Evolutionary conservation across 805 yeast genomes (phyloP), one percentile per base, ranked within the genome.

Genomic region (Pichia kluyveri): DNA sequence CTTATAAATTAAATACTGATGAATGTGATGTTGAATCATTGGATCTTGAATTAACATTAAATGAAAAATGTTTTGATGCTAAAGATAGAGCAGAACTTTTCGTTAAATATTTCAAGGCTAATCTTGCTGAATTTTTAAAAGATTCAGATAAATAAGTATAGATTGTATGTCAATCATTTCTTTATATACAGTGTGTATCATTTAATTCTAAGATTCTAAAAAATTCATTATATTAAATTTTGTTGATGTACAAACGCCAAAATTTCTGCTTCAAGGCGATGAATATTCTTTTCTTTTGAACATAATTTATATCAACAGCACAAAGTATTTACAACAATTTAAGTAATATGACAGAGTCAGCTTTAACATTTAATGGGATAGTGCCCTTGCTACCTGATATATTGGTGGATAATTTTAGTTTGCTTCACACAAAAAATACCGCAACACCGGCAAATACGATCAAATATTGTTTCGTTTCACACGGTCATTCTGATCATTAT

Each of bases 81-180:
- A 71, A 71, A 51, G 66, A 65, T 42, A 73, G 72, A 60, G 80
- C 80, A 14, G 56, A 65, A 37, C 51, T 63, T 34, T 56, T 69
- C 54, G 40, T 56, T 30, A 49, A 54, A 12, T 51, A 47, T 28
- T 57, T 63, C 15, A 62, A 59, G n/a, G 44, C 49, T 9, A 45
- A 34, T 17, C 41, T 45, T 27, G 12, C 40, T 14, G 39, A 42
- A 10, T 14, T 14, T 12, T 38, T 45, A 15, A 40, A 41, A 31
- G 17, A 18, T 8, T 44, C 44, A 18, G 37, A 34, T 15, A 15
- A 34, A 34, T 34, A 34, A 15, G 2, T 30, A 9, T 14, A 12
- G 17, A 34, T 8, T 34, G 4, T 34, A 14, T 12, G 17, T 34
- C 9, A 14, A 15, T 14, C 17, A 10, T 9, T 34, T 15, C 8